Base-by-base conservation (phyloP, 2,329 filamentous ascomycete species). In the Chrysoporthe puriensis region DNA sequence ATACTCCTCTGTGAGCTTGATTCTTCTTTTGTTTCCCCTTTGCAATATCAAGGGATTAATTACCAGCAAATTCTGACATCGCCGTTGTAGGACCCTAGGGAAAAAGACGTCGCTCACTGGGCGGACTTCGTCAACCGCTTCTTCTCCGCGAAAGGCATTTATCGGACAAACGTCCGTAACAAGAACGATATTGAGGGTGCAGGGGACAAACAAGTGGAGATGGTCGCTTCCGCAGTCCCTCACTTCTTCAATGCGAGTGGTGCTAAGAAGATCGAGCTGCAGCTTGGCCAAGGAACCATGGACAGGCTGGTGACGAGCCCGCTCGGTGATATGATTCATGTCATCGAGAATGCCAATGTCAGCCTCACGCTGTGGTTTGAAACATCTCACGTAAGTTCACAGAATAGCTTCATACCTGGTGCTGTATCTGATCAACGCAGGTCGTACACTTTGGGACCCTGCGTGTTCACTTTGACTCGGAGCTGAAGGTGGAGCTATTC, bases 191-290 rank as follows among this genome's bases (percentile, higher is more conserved):
- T 43, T 4, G 68, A 69, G 58, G 59, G 61, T 54, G 62, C 62
- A 16, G 62, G 62, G 32, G 86, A 90, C 66, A 97, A 96, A 81
- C 88, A 91, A 74, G 97, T 94, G 74, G 94, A 97, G 76, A 93
- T 98, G 61, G 87, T 90, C 2, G 92, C 88, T 68, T 88, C 94
- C 3, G 92, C 92, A 0, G 84, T 99, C 58, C 88, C 95, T 44
- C 89, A 95, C 74, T 98, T 96, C 78, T 97, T 97, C 77, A 89
- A 91, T 73, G 94, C 93, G 0, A 95, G 93, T 69, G 94, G 94
- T 7, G 90, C 97, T 66, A 91, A 88, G 73, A 92, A 90, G 65
- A 92, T 98, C 73, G 93, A 97, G 77, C 86, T 98, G 76, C 88
- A 94, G 32, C 86, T 97, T 73, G 94, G 97, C 73, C 90, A 88